A percentile compares a stretch with the other conserved stretches of the same genome.
Evolutionary conservation across 108 stramenopile genomes (phyloP).

Genomic region (Nitzschia sp.): DNA sequence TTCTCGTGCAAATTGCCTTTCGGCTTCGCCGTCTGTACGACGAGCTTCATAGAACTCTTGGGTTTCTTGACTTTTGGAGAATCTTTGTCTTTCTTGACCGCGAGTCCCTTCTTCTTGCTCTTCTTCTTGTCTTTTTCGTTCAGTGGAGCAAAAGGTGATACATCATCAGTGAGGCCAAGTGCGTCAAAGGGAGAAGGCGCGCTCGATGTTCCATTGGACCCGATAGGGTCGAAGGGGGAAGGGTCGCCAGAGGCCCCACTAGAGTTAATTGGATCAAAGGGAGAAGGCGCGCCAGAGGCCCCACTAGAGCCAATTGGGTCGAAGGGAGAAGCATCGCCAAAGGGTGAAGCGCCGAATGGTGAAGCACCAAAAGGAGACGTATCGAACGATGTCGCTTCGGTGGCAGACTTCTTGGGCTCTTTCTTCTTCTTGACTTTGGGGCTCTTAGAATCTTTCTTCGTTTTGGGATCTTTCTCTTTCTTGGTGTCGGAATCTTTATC

Average conservation of each 20-base stretch:
- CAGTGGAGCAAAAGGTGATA: not conserved
- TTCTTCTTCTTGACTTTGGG: constrained; percentile 2
- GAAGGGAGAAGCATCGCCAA: not conserved
- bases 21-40: constrained; percentile 10
- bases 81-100: not conserved
- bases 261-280: not conserved
- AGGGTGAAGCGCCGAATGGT: not conserved
- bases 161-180: not conserved
- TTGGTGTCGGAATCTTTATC: constrained; percentile 15
- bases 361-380: constrained; percentile 15
- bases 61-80: constrained; percentile 5
- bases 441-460: not conserved
- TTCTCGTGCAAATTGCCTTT: constrained; percentile 13
- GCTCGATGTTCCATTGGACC: not conserved
- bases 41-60: constrained; percentile 13
- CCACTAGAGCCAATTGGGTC: not conserved
- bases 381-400: not conserved
- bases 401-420: not conserved
- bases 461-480: not conserved
- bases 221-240: not conserved
- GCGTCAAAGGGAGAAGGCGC: not conserved
- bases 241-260: not conserved
- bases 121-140: not conserved
- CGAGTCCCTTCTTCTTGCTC: constrained; percentile 6
- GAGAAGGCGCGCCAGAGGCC: not conserved